A percentile compares a stretch with the other conserved stretches of the same genome.
Evolutionary conservation across 2,329 filamentous ascomycete species (phyloP).

Genomic region (Colletotrichum truncatum): DNA sequence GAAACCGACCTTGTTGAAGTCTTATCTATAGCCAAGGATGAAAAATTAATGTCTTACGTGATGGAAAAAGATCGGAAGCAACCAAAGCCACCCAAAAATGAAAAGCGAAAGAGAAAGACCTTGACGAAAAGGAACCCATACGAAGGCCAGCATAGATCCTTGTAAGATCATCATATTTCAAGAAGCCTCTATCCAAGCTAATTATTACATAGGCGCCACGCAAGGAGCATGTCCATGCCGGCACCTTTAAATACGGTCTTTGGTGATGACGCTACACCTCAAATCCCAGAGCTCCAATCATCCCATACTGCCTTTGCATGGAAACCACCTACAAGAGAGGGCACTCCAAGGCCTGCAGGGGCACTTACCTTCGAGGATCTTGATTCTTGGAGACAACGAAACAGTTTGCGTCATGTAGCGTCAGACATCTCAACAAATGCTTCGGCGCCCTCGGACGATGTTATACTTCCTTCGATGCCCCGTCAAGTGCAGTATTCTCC

Average conservation of each 20-base stretch:
- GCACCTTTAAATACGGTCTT: conserved; percentile 3
- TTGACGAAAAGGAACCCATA: conserved; percentile 6
- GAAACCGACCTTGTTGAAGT: background rate
- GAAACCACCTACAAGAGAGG: conserved; percentile 15
- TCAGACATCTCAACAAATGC: conserved; percentile 17
- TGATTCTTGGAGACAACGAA: conserved; percentile 5
- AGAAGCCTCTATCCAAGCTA: background rate
- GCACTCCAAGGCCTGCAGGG: background rate
- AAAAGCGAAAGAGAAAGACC: conserved; percentile 4
- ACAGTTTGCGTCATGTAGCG: background rate
- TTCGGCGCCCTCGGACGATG: background rate
- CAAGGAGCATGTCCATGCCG: conserved; percentile 24
- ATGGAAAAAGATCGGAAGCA: background rate
- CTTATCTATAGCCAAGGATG: background rate
- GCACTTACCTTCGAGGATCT: background rate
- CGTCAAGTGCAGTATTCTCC: background rate
- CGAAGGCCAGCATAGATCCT: background rate
- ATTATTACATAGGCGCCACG: background rate
- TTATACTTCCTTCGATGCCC: background rate
- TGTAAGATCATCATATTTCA: background rate
- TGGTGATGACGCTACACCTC: background rate
- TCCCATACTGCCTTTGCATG: background rate
- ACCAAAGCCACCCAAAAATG: background rate
- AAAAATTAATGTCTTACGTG: background rate
- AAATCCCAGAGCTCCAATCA: background rate